Base-by-base conservation (phyloP, 2,329 filamentous ascomycete genomes). In the Pyrenochaeta sp. region DNA sequence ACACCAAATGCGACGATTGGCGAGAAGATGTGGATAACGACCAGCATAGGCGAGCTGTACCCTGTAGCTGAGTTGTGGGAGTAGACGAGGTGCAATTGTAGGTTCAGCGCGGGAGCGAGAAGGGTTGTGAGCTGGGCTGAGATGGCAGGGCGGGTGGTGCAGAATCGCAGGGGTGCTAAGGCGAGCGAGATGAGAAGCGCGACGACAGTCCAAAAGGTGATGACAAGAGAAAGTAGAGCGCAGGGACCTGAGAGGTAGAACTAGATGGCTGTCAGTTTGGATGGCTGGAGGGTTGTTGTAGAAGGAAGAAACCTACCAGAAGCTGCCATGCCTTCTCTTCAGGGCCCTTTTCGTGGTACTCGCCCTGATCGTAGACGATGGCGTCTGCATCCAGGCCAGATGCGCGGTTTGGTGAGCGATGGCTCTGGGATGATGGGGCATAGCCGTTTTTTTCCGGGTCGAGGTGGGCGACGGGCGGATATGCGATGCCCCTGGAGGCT, bases 1-100 rank as follows among this genome's bases (percentile, higher is more conserved):
- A 87, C 77, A 32, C 81, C 83, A 10, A 86, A 71, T 47, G 83
- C 84, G 43, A 87, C 71, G 33, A 87, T 64, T 1, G 85, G 84
- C 3, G 84, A 84, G 21, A 85, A 71, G 1, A 85, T 62, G 56
- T 85, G 80, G 43, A 87, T 78, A 46, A 80, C 57, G 7, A 87
- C 71, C 14, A 87, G 77, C 68, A 78, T 77, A 2, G 74, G 63
- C 3, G 76, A 60, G 56, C 70, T 69, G 72, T 61, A 77, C 55
- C 73, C 76, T 54, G 70, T 75, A 68, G 61, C 56, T 64, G 66
- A 54, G 61, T 71, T 60, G 51, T 64, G 66, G 58, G 79, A 81
- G 69, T 79, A 81, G 55, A 83, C 78, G 49, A 78, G 69, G 66
- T 77, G 68, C 63, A 83, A 72, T 72, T 83, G 77, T 23, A 83